Base-by-base conservation (phyloP, 805 yeast genomes). In the Metschnikowia arizonensis region DNA sequence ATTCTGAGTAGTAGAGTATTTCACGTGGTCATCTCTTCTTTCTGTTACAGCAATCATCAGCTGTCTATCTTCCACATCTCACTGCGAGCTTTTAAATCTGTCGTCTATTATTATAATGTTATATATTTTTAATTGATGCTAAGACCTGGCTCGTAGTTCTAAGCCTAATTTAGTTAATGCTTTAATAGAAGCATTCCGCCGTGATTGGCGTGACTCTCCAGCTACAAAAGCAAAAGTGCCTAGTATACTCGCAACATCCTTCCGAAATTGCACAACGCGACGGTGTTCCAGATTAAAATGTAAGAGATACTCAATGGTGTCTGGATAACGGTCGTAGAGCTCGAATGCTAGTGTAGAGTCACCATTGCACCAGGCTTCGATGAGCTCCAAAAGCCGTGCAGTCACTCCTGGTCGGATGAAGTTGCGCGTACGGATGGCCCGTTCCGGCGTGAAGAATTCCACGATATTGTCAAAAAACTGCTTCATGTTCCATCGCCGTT, bases 281-380 rank as follows among this genome's bases (percentile, higher is more conserved):
- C 48, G 45, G 38, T 59, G 50, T 14, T 59, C 53, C 8, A 49
- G 49, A 12, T 52, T 54, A 34, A 55, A 57, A 42, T 51, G 52
- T 26, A 61, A 41, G 35, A 67, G 51, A 37, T 52, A 64, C 48
- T 64, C 69, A 31, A 68, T 54, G 5, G 69, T 58, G 24, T 56
- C 58, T 7, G 73, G 73, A 44, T 50, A 69, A 33, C 60, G 50
- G 40, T 67, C 68, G 61, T 63, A 62, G 40, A 68, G 50, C 21
- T 47, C 42, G 42, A 60, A 67, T 14, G 66, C 64, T 23, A 51
- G 42, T 4, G 38, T 18, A 7, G 31, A 45, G 40, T 58, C 56
- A 6, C 50, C 54, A 11, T 50, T 46, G 28, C 59, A 56, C 33
- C 52, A 49, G 17, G 45, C 15, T 36, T 53, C 50, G 12, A 66